Base-by-base conservation (phyloP, 2,329 filamentous ascomycete species). In the Colletotrichum sidae region DNA sequence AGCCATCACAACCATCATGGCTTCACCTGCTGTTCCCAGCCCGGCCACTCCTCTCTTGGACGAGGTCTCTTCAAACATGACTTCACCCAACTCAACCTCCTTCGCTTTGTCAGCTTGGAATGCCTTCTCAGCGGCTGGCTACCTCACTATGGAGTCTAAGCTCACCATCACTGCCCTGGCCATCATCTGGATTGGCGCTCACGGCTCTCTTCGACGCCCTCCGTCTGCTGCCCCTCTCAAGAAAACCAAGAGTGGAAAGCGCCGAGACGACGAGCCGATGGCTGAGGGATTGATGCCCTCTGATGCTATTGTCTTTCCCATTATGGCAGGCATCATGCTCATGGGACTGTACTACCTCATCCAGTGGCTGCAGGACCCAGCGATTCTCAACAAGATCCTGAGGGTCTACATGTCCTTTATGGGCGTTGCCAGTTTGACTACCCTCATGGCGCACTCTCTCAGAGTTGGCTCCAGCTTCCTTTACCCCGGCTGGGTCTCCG, bases 341-440 rank as follows among this genome's bases (percentile, higher is more conserved):
- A 84, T 89, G 46, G 88, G 88, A 6, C 83, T 98, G 11, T 98
- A 98, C 80, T 90, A 94, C 71, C 83, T 97, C 65, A 93, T 98
- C 74, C 93, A 96, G 76, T 96, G 91, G 86, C 86, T 97, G 60
- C 84, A 95, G 69, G 92, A 97, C 72, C 90, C 94, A 1, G 84
- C 89, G 10, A 81, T 96, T 25, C 79, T 98, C 72, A 97, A 95
- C 80, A 92, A 90, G 77, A 86, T 96, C 44, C 81, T 98, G 25
- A 90, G 92, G 44, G 88, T 86, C 73, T 97, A 98, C 81, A 94
- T 97, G 78, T 92, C 92, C 3, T 77, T 88, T 63, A 88, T 95
- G 74, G 93, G 92, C 0, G 78, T 96, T n/a, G 90, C 92, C 67
- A 93, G 92, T 67, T 84, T 96, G 13, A 84, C 89, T 8, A 89